Evolutionary conservation across 306 rosid genomes (phyloP).

Genomic region (Ormosia semicastrata): DNA sequence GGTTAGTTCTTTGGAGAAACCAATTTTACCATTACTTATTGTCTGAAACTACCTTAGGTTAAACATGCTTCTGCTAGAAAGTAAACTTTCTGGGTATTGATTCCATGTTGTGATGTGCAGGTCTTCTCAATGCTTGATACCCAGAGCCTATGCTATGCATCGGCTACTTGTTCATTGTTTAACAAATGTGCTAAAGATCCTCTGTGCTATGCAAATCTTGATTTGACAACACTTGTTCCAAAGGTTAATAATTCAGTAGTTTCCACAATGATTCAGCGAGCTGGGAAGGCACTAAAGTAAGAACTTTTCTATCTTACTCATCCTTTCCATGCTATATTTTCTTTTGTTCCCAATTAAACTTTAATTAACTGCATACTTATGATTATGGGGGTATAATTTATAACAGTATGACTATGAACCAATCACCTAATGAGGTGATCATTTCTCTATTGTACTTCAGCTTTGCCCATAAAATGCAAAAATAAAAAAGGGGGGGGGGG

Average conservation of each 20-base stretch:
- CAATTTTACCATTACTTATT: background rate
- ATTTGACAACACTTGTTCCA: conserved; percentile 62
- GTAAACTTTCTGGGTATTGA: conserved; percentile 17
- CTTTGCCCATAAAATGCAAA: background rate
- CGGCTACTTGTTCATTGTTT: conserved; percentile 74
- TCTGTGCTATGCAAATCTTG: conserved; percentile 74
- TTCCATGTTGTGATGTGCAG: conserved; percentile 41
- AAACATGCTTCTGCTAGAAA: background rate
- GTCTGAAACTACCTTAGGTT: background rate
- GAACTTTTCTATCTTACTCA: background rate
- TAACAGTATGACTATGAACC: background rate
- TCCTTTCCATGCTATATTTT: background rate
- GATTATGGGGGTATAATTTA: background rate
- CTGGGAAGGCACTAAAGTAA: conserved; percentile 67
- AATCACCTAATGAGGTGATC: background rate
- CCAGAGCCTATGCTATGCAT: conserved; percentile 74
- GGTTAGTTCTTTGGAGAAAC: background rate
- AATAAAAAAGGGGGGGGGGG: background rate
- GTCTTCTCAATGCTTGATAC: conserved; percentile 85
- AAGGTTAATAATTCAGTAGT: conserved; percentile 84
- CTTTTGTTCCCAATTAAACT: background rate
- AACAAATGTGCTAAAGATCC: conserved; percentile 80
- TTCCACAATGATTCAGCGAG: conserved; percentile 81
- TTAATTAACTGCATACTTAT: background rate
- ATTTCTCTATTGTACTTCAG: background rate